phyloP scores from a whole-genome alignment of 164 flowering plant species.

The Sextonia rubra region DNA sequence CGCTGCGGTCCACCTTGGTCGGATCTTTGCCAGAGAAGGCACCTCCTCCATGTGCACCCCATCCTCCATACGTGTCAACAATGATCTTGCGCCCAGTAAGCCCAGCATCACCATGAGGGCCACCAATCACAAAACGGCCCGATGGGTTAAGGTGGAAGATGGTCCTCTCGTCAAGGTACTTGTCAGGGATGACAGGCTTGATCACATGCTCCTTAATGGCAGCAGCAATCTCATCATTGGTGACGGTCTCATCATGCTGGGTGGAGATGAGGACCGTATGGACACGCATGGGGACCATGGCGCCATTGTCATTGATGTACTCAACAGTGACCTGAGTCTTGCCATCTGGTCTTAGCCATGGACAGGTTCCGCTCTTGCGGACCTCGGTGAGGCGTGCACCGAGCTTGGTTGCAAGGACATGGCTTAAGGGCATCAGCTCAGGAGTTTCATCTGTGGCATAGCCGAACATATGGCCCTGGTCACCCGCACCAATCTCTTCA shows the following conservation, averaged over 20 bases:
- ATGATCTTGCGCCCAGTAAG: conserved; percentile 66
- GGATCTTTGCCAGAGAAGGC: conserved; percentile 79
- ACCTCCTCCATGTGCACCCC: conserved; percentile 82
- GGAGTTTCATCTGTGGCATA: conserved; percentile 84
- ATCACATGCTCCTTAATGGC: conserved; percentile 62
- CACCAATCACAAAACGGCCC: conserved; percentile 65
- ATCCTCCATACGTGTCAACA: conserved; percentile 68
- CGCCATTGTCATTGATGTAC: conserved; percentile 51
- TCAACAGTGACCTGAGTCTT: conserved; percentile 76
- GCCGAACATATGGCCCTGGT: conserved; percentile 82
- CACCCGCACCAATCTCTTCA: conserved; percentile 73
- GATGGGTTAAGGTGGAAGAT: conserved; percentile 72
- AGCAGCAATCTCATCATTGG: conserved; percentile 54
- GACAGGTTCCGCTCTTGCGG: conserved; percentile 54
- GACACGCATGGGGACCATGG: conserved; percentile 58
- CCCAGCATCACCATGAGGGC: conserved; percentile 71
- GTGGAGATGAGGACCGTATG: conserved; percentile 69
- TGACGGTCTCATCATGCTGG: conserved; percentile 65
- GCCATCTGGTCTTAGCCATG: conserved; percentile 70
- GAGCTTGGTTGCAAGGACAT: conserved; percentile 63
- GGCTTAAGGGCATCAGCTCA: conserved; percentile 64
- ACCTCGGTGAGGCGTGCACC: conserved; percentile 67
- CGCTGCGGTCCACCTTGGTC: conserved; percentile 69
- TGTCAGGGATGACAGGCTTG: conserved; percentile 59
- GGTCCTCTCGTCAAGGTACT: conserved; percentile 62